phyloP scores from a whole-genome alignment of 2,329 filamentous ascomycete species.

The Fusarium nelsonii region DNA sequence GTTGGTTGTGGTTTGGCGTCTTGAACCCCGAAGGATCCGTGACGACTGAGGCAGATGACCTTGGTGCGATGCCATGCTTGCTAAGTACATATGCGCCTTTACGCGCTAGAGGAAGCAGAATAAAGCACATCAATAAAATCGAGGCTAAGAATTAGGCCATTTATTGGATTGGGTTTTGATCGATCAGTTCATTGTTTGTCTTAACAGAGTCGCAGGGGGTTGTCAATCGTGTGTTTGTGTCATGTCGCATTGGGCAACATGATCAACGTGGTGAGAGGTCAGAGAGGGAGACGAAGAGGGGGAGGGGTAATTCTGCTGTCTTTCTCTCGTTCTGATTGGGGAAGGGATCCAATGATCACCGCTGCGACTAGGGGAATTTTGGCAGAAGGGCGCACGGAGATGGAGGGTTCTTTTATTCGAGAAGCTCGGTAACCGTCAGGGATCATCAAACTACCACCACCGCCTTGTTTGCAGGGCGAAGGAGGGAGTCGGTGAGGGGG shows the following conservation, averaged over 20 bases:
- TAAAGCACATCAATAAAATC: background rate
- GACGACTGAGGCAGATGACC: conserved; percentile 40
- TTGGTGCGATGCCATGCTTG: background rate
- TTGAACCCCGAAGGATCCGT: conserved; percentile 44
- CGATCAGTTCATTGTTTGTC: background rate
- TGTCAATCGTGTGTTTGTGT: conserved; percentile 1
- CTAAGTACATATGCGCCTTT: background rate
- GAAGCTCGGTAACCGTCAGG: conserved; percentile 33
- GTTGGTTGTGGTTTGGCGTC: conserved; percentile 22
- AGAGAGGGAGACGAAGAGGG: background rate
- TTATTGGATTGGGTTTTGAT: background rate
- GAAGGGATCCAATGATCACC: conserved; percentile 29
- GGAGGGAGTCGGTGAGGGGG: conserved; percentile 36
- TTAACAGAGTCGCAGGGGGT: background rate
- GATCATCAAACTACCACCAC: conserved; percentile 18
- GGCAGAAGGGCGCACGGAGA: conserved; percentile 19
- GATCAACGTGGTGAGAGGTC: conserved; percentile 30
- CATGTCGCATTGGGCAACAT: conserved; percentile 33
- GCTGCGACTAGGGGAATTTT: conserved; percentile 37
- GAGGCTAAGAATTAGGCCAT: background rate
- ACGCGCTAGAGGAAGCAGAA: background rate
- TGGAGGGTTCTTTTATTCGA: conserved; percentile 42
- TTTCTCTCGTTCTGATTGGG: conserved; percentile 11
- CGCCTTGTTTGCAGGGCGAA: conserved; percentile 30
- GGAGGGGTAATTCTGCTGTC: conserved; percentile 9